Percentiles rank a stretch among this genome's conserved stretches.
Conservation (phyloP, 2,329 filamentous ascomycete genomes). For the Calonectria pseudoturangicola region DNA sequence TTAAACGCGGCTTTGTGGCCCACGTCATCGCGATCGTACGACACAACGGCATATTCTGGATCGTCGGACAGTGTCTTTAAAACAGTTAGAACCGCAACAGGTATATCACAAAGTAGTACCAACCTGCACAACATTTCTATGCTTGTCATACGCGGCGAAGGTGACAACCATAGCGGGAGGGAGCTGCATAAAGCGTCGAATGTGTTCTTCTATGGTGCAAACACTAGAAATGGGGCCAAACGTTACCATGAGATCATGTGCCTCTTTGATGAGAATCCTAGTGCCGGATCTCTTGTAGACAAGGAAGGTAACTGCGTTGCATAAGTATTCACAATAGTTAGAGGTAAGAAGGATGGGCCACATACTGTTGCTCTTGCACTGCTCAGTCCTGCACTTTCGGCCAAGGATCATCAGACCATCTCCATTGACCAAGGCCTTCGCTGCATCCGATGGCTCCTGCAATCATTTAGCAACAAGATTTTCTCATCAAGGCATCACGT, state of each 20-base stretch:
- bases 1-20: constrained; percentile 19
- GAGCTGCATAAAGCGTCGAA: constrained; percentile 59
- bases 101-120: constrained; percentile 50
- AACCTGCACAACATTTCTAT: constrained; percentile 69
- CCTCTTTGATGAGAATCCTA: constrained; percentile 66
- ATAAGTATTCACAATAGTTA: constrained; percentile 47
- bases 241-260: constrained; percentile 61
- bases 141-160: constrained; percentile 71
- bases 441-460: constrained; percentile 70
- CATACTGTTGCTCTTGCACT: constrained; percentile 75
- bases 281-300: constrained; percentile 63
- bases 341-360: constrained; percentile 33
- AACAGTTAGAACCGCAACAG: not conserved
- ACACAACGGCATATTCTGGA: constrained; percentile 35
- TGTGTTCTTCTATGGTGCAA: constrained; percentile 59
- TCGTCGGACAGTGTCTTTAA: not conserved
- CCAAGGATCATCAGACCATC: constrained; percentile 71
- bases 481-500: constrained; percentile 52
- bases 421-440: constrained; percentile 67
- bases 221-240: constrained; percentile 67
- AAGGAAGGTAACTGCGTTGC: constrained; percentile 67
- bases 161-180: constrained; percentile 66
- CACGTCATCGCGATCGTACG: constrained; percentile 38
- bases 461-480: constrained; percentile 49
- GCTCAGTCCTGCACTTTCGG: constrained; percentile 76